Percentiles rank a stretch among this genome's conserved stretches.
phyloP scores from a whole-genome alignment of 1,284 basidiomycete species.

The Irpex sp. region DNA sequence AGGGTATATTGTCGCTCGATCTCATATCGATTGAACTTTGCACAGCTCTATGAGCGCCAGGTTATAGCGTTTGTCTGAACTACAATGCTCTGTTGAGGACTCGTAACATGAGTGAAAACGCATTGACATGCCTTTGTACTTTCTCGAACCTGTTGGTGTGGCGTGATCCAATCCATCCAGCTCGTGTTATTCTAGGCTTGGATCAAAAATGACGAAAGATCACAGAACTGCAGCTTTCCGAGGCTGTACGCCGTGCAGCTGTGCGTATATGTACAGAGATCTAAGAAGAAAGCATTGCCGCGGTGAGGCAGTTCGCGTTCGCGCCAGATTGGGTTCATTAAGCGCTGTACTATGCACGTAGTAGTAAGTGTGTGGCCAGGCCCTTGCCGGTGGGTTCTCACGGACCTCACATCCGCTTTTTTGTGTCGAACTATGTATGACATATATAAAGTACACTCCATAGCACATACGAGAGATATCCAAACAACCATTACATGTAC shows the following conservation, averaged over 20 bases:
- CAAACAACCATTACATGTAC: neutral
- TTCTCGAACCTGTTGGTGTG: neutral
- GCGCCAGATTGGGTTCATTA: too few species aligned
- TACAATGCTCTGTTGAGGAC: neutral
- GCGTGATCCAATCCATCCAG: neutral
- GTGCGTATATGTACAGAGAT: too few species aligned
- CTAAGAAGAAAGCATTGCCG: too few species aligned
- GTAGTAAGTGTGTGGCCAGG: too few species aligned
- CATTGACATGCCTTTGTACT: too few species aligned
- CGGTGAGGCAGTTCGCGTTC: too few species aligned
- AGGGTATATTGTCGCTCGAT: neutral
- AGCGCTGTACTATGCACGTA: too few species aligned
- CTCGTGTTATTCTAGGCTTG: neutral
- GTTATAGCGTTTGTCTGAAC: neutral
- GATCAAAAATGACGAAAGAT: neutral
- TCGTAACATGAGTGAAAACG: neutral
- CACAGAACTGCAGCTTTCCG: neutral
- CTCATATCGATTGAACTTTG: neutral
- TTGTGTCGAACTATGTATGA: too few species aligned
- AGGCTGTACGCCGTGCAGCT: neutral
- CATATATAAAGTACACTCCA: too few species aligned
- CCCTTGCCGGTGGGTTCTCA: too few species aligned
- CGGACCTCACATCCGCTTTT: too few species aligned
- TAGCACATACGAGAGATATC: neutral
- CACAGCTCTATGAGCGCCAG: neutral